A percentile compares a stretch with the other conserved stretches of the same genome.
Evolutionary conservation across 805 yeast species (phyloP).

Genomic region (Suhomyces xylopsoci): DNA sequence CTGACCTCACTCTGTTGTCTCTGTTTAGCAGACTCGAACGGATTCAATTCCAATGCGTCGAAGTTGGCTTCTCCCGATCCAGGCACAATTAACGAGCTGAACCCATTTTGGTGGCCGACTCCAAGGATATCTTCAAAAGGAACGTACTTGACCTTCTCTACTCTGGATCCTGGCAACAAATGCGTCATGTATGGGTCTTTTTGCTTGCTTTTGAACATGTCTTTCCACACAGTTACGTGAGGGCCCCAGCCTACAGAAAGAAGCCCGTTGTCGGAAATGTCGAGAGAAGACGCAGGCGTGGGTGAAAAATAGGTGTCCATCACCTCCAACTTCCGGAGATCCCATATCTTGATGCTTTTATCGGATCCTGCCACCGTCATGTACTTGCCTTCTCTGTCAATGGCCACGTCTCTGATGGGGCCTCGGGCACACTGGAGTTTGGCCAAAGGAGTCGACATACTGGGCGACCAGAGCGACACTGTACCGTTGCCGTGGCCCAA

Average conservation of each 20-base stretch:
- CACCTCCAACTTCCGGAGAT: conserved; percentile 77
- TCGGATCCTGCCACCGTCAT: conserved; percentile 94
- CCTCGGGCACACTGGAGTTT: conserved; percentile 81
- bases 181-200: conserved; percentile 91
- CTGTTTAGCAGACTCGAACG: conserved; percentile 87
- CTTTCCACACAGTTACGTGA: conserved; percentile 93
- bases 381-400: conserved; percentile 88
- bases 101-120: conserved; percentile 62
- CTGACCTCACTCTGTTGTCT: conserved; percentile 93
- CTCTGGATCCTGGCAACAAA: conserved; percentile 70
- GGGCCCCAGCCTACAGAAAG: conserved; percentile 94
- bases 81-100: conserved; percentile 70
- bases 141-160: conserved; percentile 68
- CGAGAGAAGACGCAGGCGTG: conserved; percentile 78
- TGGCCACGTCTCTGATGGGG: conserved; percentile 78
- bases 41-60: conserved; percentile 91
- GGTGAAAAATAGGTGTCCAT: conserved; percentile 70
- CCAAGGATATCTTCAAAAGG: conserved; percentile 98
- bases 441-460: conserved; percentile 78
- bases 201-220: conserved; percentile 66
- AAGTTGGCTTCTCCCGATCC: conserved; percentile 98
- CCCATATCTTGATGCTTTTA: conserved; percentile 86
- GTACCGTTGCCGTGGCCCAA: conserved; percentile 92
- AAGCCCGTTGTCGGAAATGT: conserved; percentile 84
- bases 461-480: conserved; percentile 92